Evolutionary conservation across 1,284 basidiomycete genomes (phyloP), one percentile per base, ranked within the genome.

Genomic region (Ganoderma sinense): DNA sequence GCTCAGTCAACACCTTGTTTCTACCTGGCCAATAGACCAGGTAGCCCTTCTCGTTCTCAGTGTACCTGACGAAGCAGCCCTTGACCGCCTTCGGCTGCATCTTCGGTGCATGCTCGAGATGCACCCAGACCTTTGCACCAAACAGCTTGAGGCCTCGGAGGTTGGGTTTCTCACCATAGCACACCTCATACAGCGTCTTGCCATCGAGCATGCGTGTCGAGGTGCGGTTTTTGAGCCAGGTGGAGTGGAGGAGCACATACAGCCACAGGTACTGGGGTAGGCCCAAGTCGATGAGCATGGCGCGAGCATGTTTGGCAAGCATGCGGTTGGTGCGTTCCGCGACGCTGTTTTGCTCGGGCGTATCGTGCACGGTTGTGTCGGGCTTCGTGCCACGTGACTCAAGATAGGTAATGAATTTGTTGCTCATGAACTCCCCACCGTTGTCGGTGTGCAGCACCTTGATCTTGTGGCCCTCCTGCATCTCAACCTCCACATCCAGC

Each of bases 401-500:
- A 23, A 62, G 14, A 33, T 41, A 45, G n/a, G 0, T 2, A 6
- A 29, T 41, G 56, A 69, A 64, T 56, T 69, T 56, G 63, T 65
- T 16, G 71, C 71, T 33, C 61, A 62, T 31, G 31, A 55, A 64
- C 51, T 64, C 63, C 13, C 48, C 51, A 1, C 63, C 63, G 10
- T 39, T 29, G 20, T 66, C 40, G 6, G 65, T 20, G 20, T 66
- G 55, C 10, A 66, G 40, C 16, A 39, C 39, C 41, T 66, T 66
- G 45, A 66, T 66, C 7, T 39, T 41, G 8, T 4, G 40, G 18
- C 65, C 65, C 13, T 59, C 23, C 56, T 77, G 74, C 1, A 65
- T 75, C 14, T 70, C 36, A 0, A 71, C 62, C 33, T 59, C 66
- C 0, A 76, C 74, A 4, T 76, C 67, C 43, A 70, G 70, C 0